These are phyloP conservation scores for Knoxdaviesia proteae DNA, from an alignment of 2,329 filamentous ascomycete species.

Conservation along the genomic window DNA sequence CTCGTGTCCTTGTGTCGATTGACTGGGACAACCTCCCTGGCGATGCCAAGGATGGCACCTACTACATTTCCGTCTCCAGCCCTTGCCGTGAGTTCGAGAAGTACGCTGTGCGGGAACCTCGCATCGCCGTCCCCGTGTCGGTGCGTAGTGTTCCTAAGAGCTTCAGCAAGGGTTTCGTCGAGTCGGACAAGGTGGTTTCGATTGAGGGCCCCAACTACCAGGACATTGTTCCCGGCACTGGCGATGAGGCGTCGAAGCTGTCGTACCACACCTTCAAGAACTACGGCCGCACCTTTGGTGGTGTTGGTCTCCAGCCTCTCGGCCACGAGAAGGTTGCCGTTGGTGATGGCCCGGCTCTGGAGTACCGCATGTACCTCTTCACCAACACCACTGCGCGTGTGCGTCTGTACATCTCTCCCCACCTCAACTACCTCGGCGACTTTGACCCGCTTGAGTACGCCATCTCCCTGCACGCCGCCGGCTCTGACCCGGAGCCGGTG, in stretches of 20 bases:
- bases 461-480: conserved; percentile 22
- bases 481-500: conserved; percentile 12
- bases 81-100: conserved; percentile 21
- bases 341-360: conserved; percentile 29
- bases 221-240: conserved; percentile 14
- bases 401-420: conserved; percentile 28
- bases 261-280: conserved; percentile 30
- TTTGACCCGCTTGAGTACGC: conserved; percentile 27
- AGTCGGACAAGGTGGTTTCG: conserved; percentile 34
- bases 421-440: conserved; percentile 30
- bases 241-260: conserved; percentile 9
- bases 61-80: conserved; percentile 31
- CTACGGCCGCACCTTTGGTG: conserved; percentile 36
- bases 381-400: conserved; percentile 23
- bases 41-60: conserved; percentile 18
- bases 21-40: conserved; percentile 29
- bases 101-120: conserved; percentile 18
- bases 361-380: conserved; percentile 42
- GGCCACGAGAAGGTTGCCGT: conserved; percentile 26
- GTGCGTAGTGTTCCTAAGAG: conserved; percentile 23
- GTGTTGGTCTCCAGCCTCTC: conserved; percentile 33
- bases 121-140: conserved; percentile 33
- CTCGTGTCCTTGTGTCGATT: conserved; percentile 5
- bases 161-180: conserved; percentile 38
- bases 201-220: conserved; percentile 34